Evolutionary conservation across 2,329 filamentous ascomycete genomes (phyloP).

Genomic region (Fusarium azukiicola): DNA sequence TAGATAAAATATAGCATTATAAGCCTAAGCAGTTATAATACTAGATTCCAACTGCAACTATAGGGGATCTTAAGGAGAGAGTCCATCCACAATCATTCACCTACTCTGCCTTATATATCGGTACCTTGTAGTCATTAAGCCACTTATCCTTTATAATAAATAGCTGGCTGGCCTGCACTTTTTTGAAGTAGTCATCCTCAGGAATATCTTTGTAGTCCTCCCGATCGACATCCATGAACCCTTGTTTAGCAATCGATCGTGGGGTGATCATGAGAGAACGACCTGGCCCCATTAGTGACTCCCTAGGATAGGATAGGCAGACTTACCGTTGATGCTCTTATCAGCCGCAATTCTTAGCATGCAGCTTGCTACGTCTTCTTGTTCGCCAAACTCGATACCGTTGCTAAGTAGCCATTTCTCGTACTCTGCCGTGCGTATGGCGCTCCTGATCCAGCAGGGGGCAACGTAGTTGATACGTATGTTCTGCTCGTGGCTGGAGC

Average conservation of each 20-base stretch:
- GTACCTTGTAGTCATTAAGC: constrained; percentile 45
- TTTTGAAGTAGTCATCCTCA: constrained; percentile 44
- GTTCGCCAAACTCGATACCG: constrained; percentile 65
- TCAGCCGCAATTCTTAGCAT: constrained; percentile 61
- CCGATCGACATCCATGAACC: constrained; percentile 47
- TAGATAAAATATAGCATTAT: neutral
- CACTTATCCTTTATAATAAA: constrained; percentile 48
- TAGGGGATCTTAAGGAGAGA: neutral
- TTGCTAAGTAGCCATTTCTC: constrained; percentile 64
- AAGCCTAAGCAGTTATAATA: neutral
- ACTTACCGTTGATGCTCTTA: constrained; percentile 53
- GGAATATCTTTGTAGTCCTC: constrained; percentile 46
- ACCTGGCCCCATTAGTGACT: constrained; percentile 24
- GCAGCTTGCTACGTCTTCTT: constrained; percentile 57
- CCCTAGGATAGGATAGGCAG: neutral
- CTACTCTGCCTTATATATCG: neutral
- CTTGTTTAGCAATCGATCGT: constrained; percentile 42
- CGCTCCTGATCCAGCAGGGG: constrained; percentile 65
- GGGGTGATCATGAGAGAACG: constrained; percentile 49
- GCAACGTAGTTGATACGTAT: constrained; percentile 71
- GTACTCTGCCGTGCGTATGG: constrained; percentile 63
- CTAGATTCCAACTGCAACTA: neutral
- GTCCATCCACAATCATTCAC: neutral
- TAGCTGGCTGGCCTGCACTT: constrained; percentile 40
- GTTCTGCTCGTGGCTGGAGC: constrained; percentile 58